Percentiles rank a stretch among this genome's conserved stretches.
Conservation (phyloP, 164 flowering plant genomes). For the Macadamia tetraphylla region DNA sequence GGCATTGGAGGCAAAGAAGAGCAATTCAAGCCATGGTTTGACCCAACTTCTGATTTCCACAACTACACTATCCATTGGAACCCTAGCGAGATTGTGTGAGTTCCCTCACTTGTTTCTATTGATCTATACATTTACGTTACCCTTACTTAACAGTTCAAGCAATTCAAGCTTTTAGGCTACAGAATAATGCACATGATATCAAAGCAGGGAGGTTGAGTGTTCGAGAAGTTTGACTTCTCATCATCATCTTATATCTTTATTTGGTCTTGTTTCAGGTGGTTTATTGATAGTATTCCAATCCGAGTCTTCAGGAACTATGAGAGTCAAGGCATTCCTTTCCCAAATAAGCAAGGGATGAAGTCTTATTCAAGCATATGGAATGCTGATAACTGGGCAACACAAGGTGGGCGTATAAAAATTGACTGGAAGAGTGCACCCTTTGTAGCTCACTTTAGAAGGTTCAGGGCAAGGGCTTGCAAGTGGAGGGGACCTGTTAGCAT, state of each 20-base stretch:
- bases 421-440: slow-evolving; percentile 70
- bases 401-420: slow-evolving; percentile 60
- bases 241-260: no score
- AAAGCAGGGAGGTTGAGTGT: no score
- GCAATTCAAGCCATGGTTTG: no score
- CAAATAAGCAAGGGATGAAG: slow-evolving; percentile 68
- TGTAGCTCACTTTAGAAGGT: slow-evolving; percentile 37
- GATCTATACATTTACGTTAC: no score
- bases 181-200: no score
- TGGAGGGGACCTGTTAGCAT: slow-evolving; percentile 54
- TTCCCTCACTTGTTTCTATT: background rate
- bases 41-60: background rate
- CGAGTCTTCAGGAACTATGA: slow-evolving; percentile 67
- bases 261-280: slow-evolving; percentile 55
- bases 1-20: background rate
- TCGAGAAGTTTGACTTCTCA: no score
- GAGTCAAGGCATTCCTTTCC: slow-evolving; percentile 49
- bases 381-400: slow-evolving; percentile 79
- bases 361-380: slow-evolving; percentile 68
- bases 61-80: background rate
- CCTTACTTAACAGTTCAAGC: no score
- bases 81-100: background rate
- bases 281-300: slow-evolving; percentile 58
- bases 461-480: slow-evolving; percentile 53
- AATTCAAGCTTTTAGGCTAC: no score